Percentiles rank a stretch among this genome's conserved stretches.
Evolutionary conservation across 768 basidiomycete genomes (phyloP).

Genomic region (Naganishia friedmannii): DNA sequence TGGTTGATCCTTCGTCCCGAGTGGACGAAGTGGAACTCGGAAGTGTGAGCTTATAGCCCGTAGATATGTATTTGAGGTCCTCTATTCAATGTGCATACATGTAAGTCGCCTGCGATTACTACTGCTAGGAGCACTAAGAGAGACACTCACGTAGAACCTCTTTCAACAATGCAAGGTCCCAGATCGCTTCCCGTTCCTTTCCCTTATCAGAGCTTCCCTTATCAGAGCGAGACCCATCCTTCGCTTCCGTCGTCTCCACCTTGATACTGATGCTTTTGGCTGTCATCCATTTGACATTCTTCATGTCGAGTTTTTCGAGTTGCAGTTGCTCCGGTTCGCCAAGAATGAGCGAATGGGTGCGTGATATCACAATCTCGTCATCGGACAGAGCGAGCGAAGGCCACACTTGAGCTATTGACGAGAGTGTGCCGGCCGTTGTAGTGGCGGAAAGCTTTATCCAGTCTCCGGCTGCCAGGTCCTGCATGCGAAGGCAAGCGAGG

Average conservation of each 20-base stretch:
- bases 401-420: conserved; percentile 2
- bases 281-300: conserved; percentile 25
- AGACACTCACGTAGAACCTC: conserved; percentile 30
- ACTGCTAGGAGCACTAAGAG: not conserved
- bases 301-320: conserved; percentile 6
- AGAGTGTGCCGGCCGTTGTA: not conserved
- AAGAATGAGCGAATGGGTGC: not conserved
- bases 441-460: conserved; percentile 3
- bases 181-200: conserved; percentile 38
- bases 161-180: conserved; percentile 40
- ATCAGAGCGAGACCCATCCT: conserved; percentile 1
- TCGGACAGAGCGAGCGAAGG: conserved; percentile 1
- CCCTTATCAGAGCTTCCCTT: conserved; percentile 14
- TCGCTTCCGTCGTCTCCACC: not conserved
- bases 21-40: not conserved
- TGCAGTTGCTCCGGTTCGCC: conserved; percentile 9
- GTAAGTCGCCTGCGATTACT: not conserved
- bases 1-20: not conserved
- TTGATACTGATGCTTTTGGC: conserved; percentile 17
- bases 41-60: conserved; percentile 3
- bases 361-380: conserved; percentile 11
- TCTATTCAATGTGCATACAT: not conserved
- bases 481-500: conserved; percentile 2
- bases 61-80: conserved; percentile 19
- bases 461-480: conserved; percentile 12